These are phyloP conservation scores for Ambrosia artemisiifolia DNA, from an alignment of 129 eudicot genomes.

Conservation along the genomic window DNA sequence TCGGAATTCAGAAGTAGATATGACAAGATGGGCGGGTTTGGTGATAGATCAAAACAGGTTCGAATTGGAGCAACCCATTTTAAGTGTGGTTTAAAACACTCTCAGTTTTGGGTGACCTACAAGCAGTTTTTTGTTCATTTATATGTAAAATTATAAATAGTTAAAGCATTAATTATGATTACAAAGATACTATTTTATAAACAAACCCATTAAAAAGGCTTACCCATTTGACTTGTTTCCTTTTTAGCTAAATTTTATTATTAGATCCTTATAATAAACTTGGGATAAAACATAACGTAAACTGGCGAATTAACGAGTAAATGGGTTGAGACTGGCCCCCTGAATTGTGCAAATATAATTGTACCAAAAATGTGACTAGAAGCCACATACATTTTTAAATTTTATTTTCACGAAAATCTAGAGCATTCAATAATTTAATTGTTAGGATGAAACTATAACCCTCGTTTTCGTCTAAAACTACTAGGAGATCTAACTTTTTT, in stretches of 20 bases:
- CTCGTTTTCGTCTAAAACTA: not conserved
- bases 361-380: not conserved
- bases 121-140: not conserved
- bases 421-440: conserved; percentile 2
- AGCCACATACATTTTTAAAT: not conserved
- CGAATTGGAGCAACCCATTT: not conserved
- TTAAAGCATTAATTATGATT: not conserved
- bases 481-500: not conserved
- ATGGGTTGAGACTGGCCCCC: not conserved
- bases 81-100: not conserved
- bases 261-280: not conserved
- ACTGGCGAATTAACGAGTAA: not conserved
- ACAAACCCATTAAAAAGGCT: not conserved
- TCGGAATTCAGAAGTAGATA: not conserved
- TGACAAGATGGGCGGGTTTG: not conserved
- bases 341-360: not conserved
- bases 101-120: not conserved
- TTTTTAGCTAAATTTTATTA: not conserved
- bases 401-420: not conserved
- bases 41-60: not conserved
- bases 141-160: not conserved
- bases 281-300: not conserved
- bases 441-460: conserved; percentile 12
- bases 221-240: not conserved
- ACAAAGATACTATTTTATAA: not conserved